phyloP scores from a whole-genome alignment of 352 stramenopile species.

The Pythium rishiriense region DNA sequence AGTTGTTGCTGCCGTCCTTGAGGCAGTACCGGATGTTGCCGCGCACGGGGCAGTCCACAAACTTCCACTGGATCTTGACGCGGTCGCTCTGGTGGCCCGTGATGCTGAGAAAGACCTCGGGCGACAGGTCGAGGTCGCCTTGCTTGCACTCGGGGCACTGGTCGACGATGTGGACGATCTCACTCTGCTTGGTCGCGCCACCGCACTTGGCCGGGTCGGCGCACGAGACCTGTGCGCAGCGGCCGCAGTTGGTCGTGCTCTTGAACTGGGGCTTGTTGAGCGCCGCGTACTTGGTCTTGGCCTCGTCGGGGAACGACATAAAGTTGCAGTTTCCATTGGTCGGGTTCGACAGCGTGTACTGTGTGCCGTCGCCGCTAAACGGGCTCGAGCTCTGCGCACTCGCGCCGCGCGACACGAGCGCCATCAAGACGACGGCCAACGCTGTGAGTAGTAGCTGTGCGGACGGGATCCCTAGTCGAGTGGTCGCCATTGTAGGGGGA shows the following conservation, averaged over 20 bases:
- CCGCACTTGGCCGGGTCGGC: slow-evolving; percentile 44
- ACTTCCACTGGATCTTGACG: slow-evolving; percentile 44
- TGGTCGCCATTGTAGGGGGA: not conserved
- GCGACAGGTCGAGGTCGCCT: slow-evolving; percentile 60
- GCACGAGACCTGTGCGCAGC: slow-evolving; percentile 36
- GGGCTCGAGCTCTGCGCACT: not conserved
- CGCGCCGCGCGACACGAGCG: too few relatives aligned
- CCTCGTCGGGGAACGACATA: slow-evolving; percentile 47
- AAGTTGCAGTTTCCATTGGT: slow-evolving; percentile 56
- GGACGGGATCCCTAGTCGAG: not conserved
- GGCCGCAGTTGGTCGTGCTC: slow-evolving; percentile 46
- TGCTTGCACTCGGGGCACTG: slow-evolving; percentile 53
- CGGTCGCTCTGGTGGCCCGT: slow-evolving; percentile 33
- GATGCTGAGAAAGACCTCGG: slow-evolving; percentile 39
- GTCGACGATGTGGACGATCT: slow-evolving; percentile 70
- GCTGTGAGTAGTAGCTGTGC: not conserved
- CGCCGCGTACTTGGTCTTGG: slow-evolving; percentile 61
- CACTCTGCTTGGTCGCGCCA: slow-evolving; percentile 25
- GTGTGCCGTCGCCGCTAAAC: slow-evolving; percentile 31
- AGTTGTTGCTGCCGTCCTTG: slow-evolving; percentile 58
- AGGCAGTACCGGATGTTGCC: slow-evolving; percentile 48
- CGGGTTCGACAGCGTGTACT: slow-evolving; percentile 30
- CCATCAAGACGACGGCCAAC: not conserved
- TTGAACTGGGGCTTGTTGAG: slow-evolving; percentile 67
- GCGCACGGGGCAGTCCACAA: slow-evolving; percentile 41